Evolutionary conservation across 768 basidiomycete genomes (phyloP).

Genomic region (Nidula microcarpa): DNA sequence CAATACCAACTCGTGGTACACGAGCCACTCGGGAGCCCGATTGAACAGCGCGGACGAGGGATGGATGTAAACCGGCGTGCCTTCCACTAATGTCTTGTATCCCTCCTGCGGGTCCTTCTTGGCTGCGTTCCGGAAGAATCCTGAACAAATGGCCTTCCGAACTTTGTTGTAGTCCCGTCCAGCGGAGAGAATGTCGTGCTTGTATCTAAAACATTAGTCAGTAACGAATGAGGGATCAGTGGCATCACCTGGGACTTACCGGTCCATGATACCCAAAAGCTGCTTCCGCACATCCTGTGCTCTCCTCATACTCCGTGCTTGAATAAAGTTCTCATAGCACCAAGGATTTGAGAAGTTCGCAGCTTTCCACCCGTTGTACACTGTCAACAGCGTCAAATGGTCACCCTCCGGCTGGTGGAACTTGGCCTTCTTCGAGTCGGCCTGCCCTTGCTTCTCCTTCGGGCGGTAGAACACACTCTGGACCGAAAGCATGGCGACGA

Average conservation of each 20-base stretch:
- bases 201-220: slow-evolving; percentile 58
- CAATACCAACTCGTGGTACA: slow-evolving; percentile 93
- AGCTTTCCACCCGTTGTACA: slow-evolving; percentile 98
- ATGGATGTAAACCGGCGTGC: slow-evolving; percentile 99
- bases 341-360: slow-evolving; percentile 97
- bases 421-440: slow-evolving; percentile 99
- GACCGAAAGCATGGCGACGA: slow-evolving; percentile 96
- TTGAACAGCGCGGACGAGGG: slow-evolving; percentile 97
- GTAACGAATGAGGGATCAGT: background rate
- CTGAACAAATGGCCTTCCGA: slow-evolving; percentile 93
- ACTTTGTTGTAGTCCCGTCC: slow-evolving; percentile 92
- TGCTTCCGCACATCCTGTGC: slow-evolving; percentile 99
- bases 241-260: slow-evolving; percentile 43
- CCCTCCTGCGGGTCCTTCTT: slow-evolving; percentile 99
- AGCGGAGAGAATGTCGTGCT: slow-evolving; percentile 92
- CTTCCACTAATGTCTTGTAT: slow-evolving; percentile 96
- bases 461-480: slow-evolving; percentile 97
- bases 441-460: slow-evolving; percentile 99
- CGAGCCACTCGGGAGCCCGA: slow-evolving; percentile 91
- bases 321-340: slow-evolving; percentile 99
- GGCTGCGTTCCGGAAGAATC: slow-evolving; percentile 96
- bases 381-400: slow-evolving; percentile 85
- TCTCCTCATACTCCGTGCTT: slow-evolving; percentile 93
- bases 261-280: slow-evolving; percentile 97
- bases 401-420: slow-evolving; percentile 99